phyloP scores from a whole-genome alignment of 257 asterid species.

The Mitragyna speciosa region DNA sequence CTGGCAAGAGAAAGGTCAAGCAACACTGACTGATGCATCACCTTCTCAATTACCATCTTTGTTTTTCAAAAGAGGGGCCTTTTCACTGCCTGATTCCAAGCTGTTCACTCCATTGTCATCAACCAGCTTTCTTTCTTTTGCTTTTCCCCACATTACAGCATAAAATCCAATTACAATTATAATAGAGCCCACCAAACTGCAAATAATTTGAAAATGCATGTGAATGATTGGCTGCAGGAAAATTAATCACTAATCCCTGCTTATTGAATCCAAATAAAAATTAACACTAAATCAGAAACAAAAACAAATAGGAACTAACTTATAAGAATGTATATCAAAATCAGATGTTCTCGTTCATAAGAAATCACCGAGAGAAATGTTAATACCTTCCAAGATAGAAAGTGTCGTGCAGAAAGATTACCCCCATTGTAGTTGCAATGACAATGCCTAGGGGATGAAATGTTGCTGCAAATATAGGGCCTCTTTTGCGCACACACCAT shows the following conservation, averaged over 20 bases:
- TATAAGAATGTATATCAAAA: neutral
- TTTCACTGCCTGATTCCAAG: conserved; percentile 33
- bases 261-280: neutral
- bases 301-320: neutral
- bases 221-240: too few species aligned
- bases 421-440: conserved; percentile 42
- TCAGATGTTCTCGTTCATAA: neutral
- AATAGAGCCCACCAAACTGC: conserved; percentile 59
- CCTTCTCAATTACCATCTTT: conserved; percentile 16
- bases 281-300: neutral
- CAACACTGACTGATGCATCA: neutral
- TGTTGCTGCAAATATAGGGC: conserved; percentile 64
- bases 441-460: conserved; percentile 67
- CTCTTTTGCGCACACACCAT: conserved; percentile 64
- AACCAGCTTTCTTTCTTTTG: conserved; percentile 39
- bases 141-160: conserved; percentile 61
- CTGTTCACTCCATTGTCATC: conserved; percentile 17
- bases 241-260: neutral
- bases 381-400: conserved; percentile 66
- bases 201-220: neutral
- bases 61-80: conserved; percentile 39
- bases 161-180: conserved; percentile 56
- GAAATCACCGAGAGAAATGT: neutral
- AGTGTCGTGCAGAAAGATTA: conserved; percentile 50
- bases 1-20: neutral